Conservation (phyloP, 345 rosid species). For the Melastoma malabathricum region DNA sequence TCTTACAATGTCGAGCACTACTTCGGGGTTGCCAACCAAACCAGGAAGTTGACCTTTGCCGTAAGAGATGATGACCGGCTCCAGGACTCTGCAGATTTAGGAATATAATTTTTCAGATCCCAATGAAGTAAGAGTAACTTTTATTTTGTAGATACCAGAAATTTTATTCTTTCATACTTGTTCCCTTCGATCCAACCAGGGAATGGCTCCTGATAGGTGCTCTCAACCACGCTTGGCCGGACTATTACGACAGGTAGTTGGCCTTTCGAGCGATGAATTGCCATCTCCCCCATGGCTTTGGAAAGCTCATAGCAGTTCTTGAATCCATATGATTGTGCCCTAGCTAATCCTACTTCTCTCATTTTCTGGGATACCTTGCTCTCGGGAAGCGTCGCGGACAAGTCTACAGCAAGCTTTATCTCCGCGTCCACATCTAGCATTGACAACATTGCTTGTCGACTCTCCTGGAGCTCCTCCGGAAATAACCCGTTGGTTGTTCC, state of each 20-base stretch:
- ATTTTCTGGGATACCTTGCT: constrained; percentile 13
- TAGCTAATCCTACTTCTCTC: constrained; percentile 21
- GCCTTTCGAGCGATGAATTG: constrained; percentile 6
- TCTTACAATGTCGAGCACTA: constrained; percentile 14
- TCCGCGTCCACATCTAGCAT: constrained; percentile 17
- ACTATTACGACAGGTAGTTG: constrained; percentile 15
- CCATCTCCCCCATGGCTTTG: constrained; percentile 31
- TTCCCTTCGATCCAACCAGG: constrained; percentile 26
- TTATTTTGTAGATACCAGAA: too few relatives aligned
- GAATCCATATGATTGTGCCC: constrained; percentile 31
- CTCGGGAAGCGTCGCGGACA: constrained; percentile 6
- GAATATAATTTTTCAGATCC: background rate
- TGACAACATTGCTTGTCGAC: background rate
- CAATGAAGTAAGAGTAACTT: too few relatives aligned
- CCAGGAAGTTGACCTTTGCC: constrained; percentile 22
- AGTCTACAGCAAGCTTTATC: constrained; percentile 19
- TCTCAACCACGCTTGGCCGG: constrained; percentile 20
- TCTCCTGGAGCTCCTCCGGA: too few relatives aligned
- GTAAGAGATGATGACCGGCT: constrained; percentile 21
- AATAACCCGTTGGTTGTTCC: background rate
- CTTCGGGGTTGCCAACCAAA: constrained; percentile 11
- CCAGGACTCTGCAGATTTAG: constrained; percentile 15
- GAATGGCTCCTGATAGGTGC: constrained; percentile 19
- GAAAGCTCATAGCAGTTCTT: constrained; percentile 15
- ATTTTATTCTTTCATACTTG: constrained; percentile 2